Conservation (phyloP, 2,329 filamentous ascomycete species). For the Onygenales sp. region DNA sequence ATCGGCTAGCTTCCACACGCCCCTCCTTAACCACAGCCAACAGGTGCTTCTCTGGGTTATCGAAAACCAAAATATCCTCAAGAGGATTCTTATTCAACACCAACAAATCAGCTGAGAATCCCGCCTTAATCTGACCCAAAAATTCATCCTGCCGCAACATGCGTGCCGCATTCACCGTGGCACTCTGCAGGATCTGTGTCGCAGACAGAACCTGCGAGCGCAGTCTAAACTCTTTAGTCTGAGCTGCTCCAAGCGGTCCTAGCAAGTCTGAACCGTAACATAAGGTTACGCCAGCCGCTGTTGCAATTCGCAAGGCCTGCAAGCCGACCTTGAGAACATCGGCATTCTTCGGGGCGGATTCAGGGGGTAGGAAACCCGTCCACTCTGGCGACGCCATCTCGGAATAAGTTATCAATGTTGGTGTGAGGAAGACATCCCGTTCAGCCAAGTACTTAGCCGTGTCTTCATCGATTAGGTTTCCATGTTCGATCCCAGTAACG, state of each 20-base stretch:
- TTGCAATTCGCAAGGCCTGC: conserved; percentile 38
- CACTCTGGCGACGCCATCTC: conserved; percentile 34
- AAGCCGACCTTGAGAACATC: conserved; percentile 41
- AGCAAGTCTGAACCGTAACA: conserved; percentile 49
- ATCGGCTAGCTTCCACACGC: conserved; percentile 27
- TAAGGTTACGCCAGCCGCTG: conserved; percentile 45
- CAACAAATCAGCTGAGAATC: conserved; percentile 45
- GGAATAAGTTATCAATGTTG: conserved; percentile 45
- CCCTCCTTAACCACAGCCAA: conserved; percentile 49
- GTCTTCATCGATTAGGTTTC: conserved; percentile 34
- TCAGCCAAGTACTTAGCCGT: conserved; percentile 44
- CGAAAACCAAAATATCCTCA: conserved; percentile 45
- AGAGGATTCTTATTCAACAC: conserved; percentile 45
- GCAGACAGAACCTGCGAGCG: conserved; percentile 34
- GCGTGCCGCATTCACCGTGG: conserved; percentile 44
- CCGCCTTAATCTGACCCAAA: conserved; percentile 43
- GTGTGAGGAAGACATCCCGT: conserved; percentile 42
- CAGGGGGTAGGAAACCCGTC: conserved; percentile 18
- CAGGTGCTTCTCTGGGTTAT: conserved; percentile 38
- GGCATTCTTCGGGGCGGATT: conserved; percentile 39
- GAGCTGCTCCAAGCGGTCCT: conserved; percentile 40
- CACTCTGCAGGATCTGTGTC: conserved; percentile 39
- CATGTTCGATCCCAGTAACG: conserved; percentile 47
- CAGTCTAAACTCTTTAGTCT: conserved; percentile 42
- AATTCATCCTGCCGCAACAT: conserved; percentile 38